Percentiles rank a stretch among this genome's conserved stretches.
phyloP scores from a whole-genome alignment of 2,329 filamentous ascomycete genomes.

The Cladosporium sp. region DNA sequence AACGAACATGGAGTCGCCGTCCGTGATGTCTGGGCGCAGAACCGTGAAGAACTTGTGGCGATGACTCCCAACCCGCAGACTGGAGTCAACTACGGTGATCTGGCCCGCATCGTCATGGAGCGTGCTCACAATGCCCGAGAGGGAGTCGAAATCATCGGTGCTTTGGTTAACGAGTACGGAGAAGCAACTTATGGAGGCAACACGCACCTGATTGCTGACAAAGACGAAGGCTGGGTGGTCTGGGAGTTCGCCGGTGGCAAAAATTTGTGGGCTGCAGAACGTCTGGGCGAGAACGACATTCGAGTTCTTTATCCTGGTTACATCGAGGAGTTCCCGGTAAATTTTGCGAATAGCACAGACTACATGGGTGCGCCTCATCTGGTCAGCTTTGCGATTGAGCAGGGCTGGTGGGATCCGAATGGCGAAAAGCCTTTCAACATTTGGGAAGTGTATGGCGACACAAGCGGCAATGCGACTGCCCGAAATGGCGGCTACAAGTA shows the following conservation, averaged over 20 bases:
- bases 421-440: constrained; percentile 38
- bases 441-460: constrained; percentile 38
- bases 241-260: constrained; percentile 39
- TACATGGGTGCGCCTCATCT: constrained; percentile 39
- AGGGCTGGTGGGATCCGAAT: constrained; percentile 39
- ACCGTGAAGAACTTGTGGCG: constrained; percentile 41
- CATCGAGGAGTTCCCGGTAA: constrained; percentile 39
- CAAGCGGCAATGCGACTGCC: constrained; percentile 33
- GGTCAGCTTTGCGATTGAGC: constrained; percentile 38
- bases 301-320: constrained; percentile 40
- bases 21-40: constrained; percentile 45
- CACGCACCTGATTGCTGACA: constrained; percentile 45
- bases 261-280: constrained; percentile 39
- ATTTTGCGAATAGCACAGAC: constrained; percentile 34
- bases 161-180: constrained; percentile 42
- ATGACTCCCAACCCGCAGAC: constrained; percentile 45
- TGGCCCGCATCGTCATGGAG: constrained; percentile 44
- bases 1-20: constrained; percentile 46
- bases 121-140: constrained; percentile 43
- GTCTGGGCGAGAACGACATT: constrained; percentile 35
- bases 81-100: constrained; percentile 45
- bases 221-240: constrained; percentile 39
- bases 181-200: constrained; percentile 48
- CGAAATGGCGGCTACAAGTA: constrained; percentile 40
- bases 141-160: constrained; percentile 46